A percentile compares a stretch with the other conserved stretches of the same genome.
phyloP scores from a whole-genome alignment of 2,329 filamentous ascomycete species.

The Chaetomium sp. region DNA sequence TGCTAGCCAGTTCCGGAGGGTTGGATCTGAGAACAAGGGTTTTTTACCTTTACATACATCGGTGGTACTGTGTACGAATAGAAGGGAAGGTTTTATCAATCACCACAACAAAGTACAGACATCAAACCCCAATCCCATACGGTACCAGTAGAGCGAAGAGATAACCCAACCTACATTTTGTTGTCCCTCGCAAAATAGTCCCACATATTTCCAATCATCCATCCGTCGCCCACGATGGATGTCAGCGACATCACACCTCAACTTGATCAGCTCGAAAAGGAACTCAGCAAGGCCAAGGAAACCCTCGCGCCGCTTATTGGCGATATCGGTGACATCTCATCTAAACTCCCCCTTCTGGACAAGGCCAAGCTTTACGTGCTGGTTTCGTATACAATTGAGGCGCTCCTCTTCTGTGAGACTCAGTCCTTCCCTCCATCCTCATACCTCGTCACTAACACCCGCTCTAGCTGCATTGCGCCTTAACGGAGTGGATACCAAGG shows the following conservation, averaged over 20 bases:
- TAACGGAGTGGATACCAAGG: slow-evolving; percentile 76
- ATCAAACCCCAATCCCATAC: not conserved
- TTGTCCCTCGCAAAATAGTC: not conserved
- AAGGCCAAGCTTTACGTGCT: slow-evolving; percentile 93
- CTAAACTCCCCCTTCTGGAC: slow-evolving; percentile 86
- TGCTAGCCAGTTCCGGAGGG: slow-evolving; percentile 1
- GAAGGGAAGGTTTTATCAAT: too few species aligned
- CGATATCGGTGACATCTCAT: slow-evolving; percentile 67
- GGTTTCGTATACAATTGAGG: slow-evolving; percentile 85
- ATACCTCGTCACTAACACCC: slow-evolving; percentile 26
- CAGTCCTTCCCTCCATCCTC: not conserved
- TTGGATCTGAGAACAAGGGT: not conserved
- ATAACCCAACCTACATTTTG: not conserved
- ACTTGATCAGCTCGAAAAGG: slow-evolving; percentile 72
- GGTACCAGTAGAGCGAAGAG: not conserved
- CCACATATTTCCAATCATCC: not conserved
- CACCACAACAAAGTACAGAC: not conserved
- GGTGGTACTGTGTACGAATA: too few species aligned
- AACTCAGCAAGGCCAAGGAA: slow-evolving; percentile 78
- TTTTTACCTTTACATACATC: too few species aligned
- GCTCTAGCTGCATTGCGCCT: slow-evolving; percentile 71
- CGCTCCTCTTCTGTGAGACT: slow-evolving; percentile 77
- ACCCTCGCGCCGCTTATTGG: slow-evolving; percentile 73
- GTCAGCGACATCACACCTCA: slow-evolving; percentile 63
- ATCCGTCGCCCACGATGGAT: slow-evolving; percentile 44